A percentile compares a stretch with the other conserved stretches of the same genome.
These are phyloP conservation scores for Pichia sp. DNA, from an alignment of 1,139 yeast genomes.

Conservation along the genomic window DNA sequence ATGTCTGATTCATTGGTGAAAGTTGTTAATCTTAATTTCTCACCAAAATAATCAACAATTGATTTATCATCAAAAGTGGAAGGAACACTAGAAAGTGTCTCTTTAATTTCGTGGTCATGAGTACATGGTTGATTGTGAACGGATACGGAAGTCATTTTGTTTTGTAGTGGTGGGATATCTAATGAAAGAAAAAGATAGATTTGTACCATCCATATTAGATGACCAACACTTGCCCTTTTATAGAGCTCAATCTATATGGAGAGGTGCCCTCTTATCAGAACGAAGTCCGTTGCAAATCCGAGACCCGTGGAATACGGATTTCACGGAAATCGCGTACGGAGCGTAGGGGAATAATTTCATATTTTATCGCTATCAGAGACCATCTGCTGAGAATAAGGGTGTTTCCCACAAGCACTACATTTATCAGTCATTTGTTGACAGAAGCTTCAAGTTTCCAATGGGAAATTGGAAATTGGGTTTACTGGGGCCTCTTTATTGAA, in stretches of 20 bases:
- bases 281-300: background rate
- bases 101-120: conserved; percentile 8
- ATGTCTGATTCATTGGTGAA: conserved; percentile 44
- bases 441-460: too few species aligned
- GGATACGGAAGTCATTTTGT: conserved; percentile 3
- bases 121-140: background rate
- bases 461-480: too few species aligned
- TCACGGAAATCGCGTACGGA: background rate
- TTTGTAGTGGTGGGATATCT: background rate
- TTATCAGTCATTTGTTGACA: too few species aligned
- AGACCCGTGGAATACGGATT: background rate
- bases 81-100: conserved; percentile 8
- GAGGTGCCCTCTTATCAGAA: background rate
- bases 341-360: background rate
- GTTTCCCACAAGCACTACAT: too few species aligned
- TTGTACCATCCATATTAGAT: background rate
- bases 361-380: too few species aligned
- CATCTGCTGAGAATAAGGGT: background rate
- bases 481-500: too few species aligned
- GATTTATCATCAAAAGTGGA: conserved; percentile 17
- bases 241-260: background rate
- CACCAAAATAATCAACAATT: conserved; percentile 29
- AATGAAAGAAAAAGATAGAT: too few species aligned
- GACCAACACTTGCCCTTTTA: background rate
- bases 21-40: conserved; percentile 41